Evolutionary conservation across 2,329 filamentous ascomycete genomes (phyloP), one percentile per base, ranked within the genome.

Genomic region (Dichotomopilus funicola): DNA sequence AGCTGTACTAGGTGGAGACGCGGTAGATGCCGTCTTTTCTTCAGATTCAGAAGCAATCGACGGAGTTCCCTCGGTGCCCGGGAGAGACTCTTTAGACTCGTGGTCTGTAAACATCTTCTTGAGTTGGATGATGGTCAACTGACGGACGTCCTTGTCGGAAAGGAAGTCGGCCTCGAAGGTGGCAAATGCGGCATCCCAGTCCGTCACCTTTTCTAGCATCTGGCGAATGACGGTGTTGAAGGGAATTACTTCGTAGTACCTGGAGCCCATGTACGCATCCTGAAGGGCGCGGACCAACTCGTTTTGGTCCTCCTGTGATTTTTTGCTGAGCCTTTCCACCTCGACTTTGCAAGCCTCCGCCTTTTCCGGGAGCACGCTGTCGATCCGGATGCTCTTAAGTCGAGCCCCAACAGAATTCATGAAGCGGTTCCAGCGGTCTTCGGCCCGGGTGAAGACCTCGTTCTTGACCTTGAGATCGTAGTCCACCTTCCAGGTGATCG

Each of bases 401-500:
- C 94, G 83, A 9, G 85, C 81, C 66, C 87, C 89, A 51, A 99
- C 89, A 0, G 92, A 96, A 19, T 81, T 72, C 78, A 96, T 96
- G 73, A 96, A 99, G 27, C 86, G 85, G 61, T 83, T 85, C 73
- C 96, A 86, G 38, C 90, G 84, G 52, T 90, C 85, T 66, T 96
- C 89, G 59, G 87, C 88, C 66, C 86, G 87, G 27, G 77, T 78
- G 67, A 89, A 99, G 36, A 96, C 84, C 31, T 96, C 90, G 64
- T 99, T 99, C 70, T 96, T 96, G 64, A 99, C 79, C 62, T 81
- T 87, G 49, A 99, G 74, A 67, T 99, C 94, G 61, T 95, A 88
- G 63, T 96, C 92, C 33, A 99, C 94, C 70, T 96, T 97, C 92
- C 95, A 99, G 0, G 92, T 96, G 51, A 99, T 88, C 54, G 89